Evolutionary conservation across 306 rosid genomes (phyloP), one percentile per base, ranked within the genome.

Genomic region (Prinsepia uniflora): DNA sequence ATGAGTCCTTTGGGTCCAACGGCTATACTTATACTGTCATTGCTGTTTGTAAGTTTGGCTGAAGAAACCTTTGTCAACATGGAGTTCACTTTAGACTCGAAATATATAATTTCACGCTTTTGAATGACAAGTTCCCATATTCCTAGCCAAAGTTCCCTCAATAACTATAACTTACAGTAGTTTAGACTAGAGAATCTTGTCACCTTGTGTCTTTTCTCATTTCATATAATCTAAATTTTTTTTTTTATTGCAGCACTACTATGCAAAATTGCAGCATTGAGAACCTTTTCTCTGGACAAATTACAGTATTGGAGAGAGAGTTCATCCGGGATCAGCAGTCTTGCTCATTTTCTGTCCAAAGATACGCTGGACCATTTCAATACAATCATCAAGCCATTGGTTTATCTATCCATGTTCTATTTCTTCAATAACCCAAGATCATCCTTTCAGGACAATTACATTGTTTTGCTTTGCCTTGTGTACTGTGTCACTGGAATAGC

Each of bases 21-120:
- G 94, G 95, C 69, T 88, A 90, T 75, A 84, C 92, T 34, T 88
- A 79, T 57, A 83, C 95, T 7, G 95, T 90, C 75, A 90, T 90
- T 53, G 94, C 95, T 66, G 91, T 90, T 24, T 88, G 96, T 90
- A 81, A 86, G 96, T 86, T 5, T 19, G 58, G 36, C 36, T 30
- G 61, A 2, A 70, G 30, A 36, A 30, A 47, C 36, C 4, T 53
- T 7, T 47, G 56, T 34, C 9, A 67, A 30, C 6, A 14, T 24
- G 47, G 44, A 30, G 57, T 66, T 22, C 22, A 30, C 18, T 47
- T 65, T 45, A 45, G 55, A 40, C 20, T 30, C 0, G 3, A 30
- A 3, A 30, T 2, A 30, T 30, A 30, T 30, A 30, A 30, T 30
- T 30, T 30, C 36, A 30, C 36, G 4, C 36, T 30, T 30, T 30